Percentiles rank a stretch among this genome's conserved stretches.
Conservation (phyloP, 2,329 filamentous ascomycete species). For the Aspergillus aculeatus region DNA sequence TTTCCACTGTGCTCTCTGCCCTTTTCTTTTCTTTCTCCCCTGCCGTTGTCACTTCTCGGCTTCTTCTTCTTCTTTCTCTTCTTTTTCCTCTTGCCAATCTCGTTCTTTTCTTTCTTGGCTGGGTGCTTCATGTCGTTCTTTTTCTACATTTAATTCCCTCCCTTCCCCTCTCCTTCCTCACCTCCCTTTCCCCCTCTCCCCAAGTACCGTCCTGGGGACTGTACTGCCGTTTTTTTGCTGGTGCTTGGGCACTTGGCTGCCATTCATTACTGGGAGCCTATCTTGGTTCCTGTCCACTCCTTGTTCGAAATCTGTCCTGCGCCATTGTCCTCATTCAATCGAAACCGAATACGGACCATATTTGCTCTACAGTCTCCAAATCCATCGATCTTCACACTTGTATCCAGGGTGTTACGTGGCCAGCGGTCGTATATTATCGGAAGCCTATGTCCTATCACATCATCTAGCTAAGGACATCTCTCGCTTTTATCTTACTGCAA, state of each 20-base stretch:
- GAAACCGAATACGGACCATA: not conserved
- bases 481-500: not conserved
- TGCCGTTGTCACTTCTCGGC: conserved; percentile 14
- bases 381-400: not conserved
- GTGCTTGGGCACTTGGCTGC: conserved; percentile 23
- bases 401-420: not conserved
- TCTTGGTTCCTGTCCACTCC: conserved; percentile 27
- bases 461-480: not conserved
- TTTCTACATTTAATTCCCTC: not conserved
- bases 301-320: conserved; percentile 15
- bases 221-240: conserved; percentile 15
- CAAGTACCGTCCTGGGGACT: conserved; percentile 5
- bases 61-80: conserved; percentile 10
- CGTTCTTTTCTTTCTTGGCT: conserved; percentile 5
- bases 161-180: conserved; percentile 11
- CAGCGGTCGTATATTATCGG: not conserved
- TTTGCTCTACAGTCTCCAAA: not conserved
- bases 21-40: conserved; percentile 6
- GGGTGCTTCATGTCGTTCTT: conserved; percentile 3
- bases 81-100: not conserved
- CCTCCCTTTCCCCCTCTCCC: conserved; percentile 11
- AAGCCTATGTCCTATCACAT: not conserved
- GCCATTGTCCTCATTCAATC: conserved; percentile 10
- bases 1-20: not conserved
- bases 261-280: conserved; percentile 26